phyloP scores from a whole-genome alignment of 148 eudicot genomes.

The Chenopodium suecicum region DNA sequence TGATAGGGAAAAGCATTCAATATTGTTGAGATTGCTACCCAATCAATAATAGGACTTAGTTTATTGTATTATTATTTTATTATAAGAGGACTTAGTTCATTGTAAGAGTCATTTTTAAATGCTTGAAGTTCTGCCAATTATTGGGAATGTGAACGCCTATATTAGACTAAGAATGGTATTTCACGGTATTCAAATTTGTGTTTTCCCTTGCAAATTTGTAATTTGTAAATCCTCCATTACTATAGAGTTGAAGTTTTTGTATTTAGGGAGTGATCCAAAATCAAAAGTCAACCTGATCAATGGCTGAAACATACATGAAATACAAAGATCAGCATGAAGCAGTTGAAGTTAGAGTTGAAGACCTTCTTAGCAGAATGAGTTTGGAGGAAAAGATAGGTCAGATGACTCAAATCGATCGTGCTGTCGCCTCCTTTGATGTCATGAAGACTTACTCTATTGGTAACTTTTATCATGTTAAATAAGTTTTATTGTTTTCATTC shows the following conservation, averaged over 20 bases:
- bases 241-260: no score
- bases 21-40: background rate
- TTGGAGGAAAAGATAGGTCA: slow-evolving; percentile 40
- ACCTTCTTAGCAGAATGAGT: slow-evolving; percentile 33
- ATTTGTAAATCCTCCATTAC: background rate
- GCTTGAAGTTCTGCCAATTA: no score
- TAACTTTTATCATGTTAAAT: background rate
- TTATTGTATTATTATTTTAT: no score
- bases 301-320: slow-evolving; percentile 14
- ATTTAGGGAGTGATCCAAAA: background rate
- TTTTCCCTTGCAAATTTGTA: background rate
- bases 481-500: background rate
- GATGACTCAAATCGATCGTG: slow-evolving; percentile 35
- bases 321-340: slow-evolving; percentile 30
- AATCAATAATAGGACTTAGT: background rate
- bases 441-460: slow-evolving; percentile 28
- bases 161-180: background rate
- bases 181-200: no score
- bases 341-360: slow-evolving; percentile 31
- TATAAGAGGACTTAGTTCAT: no score
- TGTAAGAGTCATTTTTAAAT: no score
- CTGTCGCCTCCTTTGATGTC: slow-evolving; percentile 26
- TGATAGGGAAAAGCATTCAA: no score
- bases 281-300: background rate
- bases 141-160: no score